Percentiles rank a stretch among this genome's conserved stretches.
phyloP scores from a whole-genome alignment of 176 grass and related monocot genomes.

The Oryza punctata region DNA sequence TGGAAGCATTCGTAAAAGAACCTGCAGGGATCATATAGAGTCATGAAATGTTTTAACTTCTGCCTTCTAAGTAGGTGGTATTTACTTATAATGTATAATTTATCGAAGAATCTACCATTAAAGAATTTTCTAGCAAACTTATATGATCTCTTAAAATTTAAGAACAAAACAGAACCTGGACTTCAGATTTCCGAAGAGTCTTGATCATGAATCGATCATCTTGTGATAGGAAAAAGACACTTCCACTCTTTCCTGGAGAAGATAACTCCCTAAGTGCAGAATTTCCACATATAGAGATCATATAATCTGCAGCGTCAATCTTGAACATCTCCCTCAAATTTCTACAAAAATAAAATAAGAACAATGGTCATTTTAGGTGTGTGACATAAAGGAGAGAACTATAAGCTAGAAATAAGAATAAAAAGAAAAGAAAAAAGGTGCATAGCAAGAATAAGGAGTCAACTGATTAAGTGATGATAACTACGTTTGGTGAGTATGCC shows the following conservation, averaged over 20 bases:
- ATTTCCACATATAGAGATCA: conserved; percentile 98
- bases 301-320: conserved; percentile 99
- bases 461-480: neutral
- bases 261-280: conserved; percentile 89
- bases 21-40: conserved; percentile 57
- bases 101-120: conserved; percentile 1
- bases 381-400: conserved; percentile 13
- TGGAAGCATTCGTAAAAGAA: conserved; percentile 95
- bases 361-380: conserved; percentile 3
- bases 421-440: neutral
- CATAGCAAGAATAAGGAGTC: neutral
- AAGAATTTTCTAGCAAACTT: conserved; percentile 8
- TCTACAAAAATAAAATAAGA: conserved; percentile 53
- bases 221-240: conserved; percentile 98
- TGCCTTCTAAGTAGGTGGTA: neutral
- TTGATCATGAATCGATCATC: conserved; percentile 99
- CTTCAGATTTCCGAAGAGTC: conserved; percentile 98
- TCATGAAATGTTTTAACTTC: conserved; percentile 28
- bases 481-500: neutral
- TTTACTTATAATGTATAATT: neutral
- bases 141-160: neutral
- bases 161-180: conserved; percentile 67
- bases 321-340: conserved; percentile 99
- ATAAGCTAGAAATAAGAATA: neutral
- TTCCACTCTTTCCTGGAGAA: conserved; percentile 98